Base-by-base conservation (phyloP, 2,329 filamentous ascomycete species). In the Penicillium sp. region DNA sequence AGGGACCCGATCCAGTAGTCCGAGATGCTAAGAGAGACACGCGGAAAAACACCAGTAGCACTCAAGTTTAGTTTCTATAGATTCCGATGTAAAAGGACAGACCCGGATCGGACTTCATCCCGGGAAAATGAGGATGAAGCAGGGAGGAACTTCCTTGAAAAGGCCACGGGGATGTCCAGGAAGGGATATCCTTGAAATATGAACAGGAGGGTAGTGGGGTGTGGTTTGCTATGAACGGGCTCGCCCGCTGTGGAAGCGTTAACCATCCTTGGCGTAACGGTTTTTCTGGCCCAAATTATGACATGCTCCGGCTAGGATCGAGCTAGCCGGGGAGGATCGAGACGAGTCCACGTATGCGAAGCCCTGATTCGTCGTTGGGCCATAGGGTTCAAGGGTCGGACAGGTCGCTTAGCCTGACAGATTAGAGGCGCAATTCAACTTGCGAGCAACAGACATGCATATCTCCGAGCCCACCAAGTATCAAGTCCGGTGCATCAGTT, bases 241-340 rank as follows among this genome's bases (percentile, higher is more conserved):
- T 67, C 59, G 65, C 63, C 66, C 67, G 64, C 51, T 61, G 59
- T 58, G 61, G 58, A 52, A 68, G 57, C 59, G 53, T 54, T 48
- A 56, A 34, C 41, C 43, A 42, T 51, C 53, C 59, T 65, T 65
- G 65, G 66, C 60, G 54, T 65, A 70, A 71, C 67, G 66, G 65
- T 61, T 68, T 66, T 67, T 47, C 52, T 49, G 51, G 50, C 49
- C 44, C 51, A 43, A 52, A 57, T 23, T 12, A 61, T 59, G 59
- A 59, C 57, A 63, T 60, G 56, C 52, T 53, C 53, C 48, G 52
- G 53, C 54, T 59, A 61, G 57, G 54, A 57, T 61, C 60, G 57
- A 58, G 45, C 60, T 60, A 63, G 50, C 53, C 41, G 31, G 53
- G 51, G 44, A 45, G 53, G 56, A 55, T 56, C 56, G 56, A 61